Evolutionary conservation across 208 protist species (phyloP).

Genomic region (Vickermania ingenoplastis): DNA sequence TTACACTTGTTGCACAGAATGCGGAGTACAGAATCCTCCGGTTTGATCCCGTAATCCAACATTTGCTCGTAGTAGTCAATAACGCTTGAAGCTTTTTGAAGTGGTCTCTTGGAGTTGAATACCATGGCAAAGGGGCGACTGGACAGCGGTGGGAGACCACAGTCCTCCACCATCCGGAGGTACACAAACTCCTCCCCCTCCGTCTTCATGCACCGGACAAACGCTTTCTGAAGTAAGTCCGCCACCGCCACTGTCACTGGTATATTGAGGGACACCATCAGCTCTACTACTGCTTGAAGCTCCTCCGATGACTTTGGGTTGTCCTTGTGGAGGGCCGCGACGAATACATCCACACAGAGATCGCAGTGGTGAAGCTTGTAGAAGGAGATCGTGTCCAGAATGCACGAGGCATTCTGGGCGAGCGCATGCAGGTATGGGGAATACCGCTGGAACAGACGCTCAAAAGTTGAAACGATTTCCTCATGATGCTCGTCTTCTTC

Average conservation of each 20-base stretch:
- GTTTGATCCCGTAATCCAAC: slow-evolving; percentile 78
- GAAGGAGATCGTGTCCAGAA: slow-evolving; percentile 14
- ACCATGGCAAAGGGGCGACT: slow-evolving; percentile 77
- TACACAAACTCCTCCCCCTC: slow-evolving; percentile 56
- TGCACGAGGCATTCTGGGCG: slow-evolving; percentile 9
- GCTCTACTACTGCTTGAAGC: slow-evolving; percentile 13
- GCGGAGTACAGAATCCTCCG: slow-evolving; percentile 62
- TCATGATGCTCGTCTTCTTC: slow-evolving; percentile 23
- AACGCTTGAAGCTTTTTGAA: slow-evolving; percentile 17
- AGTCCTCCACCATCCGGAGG: slow-evolving; percentile 26
- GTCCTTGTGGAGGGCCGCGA: slow-evolving; percentile 17
- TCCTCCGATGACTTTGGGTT: slow-evolving; percentile 8
- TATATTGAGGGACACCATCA: not conserved
- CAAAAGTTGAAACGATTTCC: slow-evolving; percentile 23
- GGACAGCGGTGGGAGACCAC: slow-evolving; percentile 57
- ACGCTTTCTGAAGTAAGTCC: not conserved
- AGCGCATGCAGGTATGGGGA: slow-evolving; percentile 23
- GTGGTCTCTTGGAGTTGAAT: slow-evolving; percentile 46
- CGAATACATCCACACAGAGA: slow-evolving; percentile 12
- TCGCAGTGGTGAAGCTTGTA: slow-evolving; percentile 15
- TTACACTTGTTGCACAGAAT: slow-evolving; percentile 74
- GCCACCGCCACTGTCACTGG: not conserved
- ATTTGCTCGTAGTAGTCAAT: slow-evolving; percentile 83
- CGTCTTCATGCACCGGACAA: slow-evolving; percentile 27
- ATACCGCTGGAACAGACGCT: slow-evolving; percentile 11